Conservation (phyloP, 495 filamentous ascomycete genomes). For the Trichodelitschia bisporula region DNA sequence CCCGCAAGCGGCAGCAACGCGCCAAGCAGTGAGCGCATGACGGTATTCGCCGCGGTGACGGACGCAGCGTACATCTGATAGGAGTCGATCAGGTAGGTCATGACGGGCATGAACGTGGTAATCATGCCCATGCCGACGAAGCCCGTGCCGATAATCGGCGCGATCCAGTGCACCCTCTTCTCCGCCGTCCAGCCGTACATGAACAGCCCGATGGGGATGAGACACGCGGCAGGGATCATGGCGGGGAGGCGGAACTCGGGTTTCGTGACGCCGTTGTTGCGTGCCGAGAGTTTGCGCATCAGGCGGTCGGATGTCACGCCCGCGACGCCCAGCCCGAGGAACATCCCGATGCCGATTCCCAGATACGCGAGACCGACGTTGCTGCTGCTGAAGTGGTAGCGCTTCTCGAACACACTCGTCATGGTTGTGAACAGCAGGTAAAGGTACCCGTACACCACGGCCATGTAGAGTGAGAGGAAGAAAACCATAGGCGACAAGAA, state of each 20-base stretch:
- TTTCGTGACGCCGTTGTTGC: conserved; percentile 13
- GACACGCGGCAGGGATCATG: conserved; percentile 1
- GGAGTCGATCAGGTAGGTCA: conserved; percentile 57
- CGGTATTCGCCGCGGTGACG: conserved; percentile 22
- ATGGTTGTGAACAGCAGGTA: conserved; percentile 16
- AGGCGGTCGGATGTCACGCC: too few relatives aligned
- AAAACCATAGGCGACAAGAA: too few relatives aligned
- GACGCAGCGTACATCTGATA: conserved; percentile 21
- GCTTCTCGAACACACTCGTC: conserved; percentile 11
- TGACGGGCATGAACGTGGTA: conserved; percentile 26
- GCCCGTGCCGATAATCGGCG: conserved; percentile 5
- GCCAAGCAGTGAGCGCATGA: conserved; percentile 21
- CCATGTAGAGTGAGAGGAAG: too few relatives aligned
- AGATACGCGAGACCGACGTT: conserved; percentile 12
- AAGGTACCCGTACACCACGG: conserved; percentile 13
- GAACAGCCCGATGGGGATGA: conserved; percentile 4
- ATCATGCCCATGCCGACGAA: conserved; percentile 4
- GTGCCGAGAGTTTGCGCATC: too few relatives aligned
- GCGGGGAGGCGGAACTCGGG: conserved; percentile 4
- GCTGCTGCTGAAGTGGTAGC: conserved; percentile 13
- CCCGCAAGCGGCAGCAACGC: conserved; percentile 22
- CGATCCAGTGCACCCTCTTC: conserved; percentile 4
- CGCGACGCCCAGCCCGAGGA: conserved; percentile 4
- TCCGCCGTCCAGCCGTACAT: conserved; percentile 5
- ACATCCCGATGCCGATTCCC: conserved; percentile 9